A percentile compares a stretch with the other conserved stretches of the same genome.
Conservation (phyloP, 106 monocot species). For the Vanilla planifolia region DNA sequence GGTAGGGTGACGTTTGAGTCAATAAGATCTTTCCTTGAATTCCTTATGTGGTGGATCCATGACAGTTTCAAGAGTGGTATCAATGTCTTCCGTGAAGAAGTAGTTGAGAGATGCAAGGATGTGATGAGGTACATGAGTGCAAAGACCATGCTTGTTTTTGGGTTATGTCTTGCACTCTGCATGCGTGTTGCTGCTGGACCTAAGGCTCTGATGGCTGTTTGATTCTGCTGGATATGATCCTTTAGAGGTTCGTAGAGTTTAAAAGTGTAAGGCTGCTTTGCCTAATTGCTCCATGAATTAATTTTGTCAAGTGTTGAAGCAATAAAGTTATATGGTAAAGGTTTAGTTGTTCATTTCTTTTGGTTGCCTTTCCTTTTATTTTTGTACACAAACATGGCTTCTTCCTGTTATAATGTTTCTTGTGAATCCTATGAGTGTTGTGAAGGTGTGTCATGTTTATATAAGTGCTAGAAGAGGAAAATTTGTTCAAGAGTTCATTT, state of each 20-base stretch:
- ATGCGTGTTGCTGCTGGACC: constrained; percentile 38
- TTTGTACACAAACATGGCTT: neutral
- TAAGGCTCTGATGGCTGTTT: constrained; percentile 28
- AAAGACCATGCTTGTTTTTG: constrained; percentile 42
- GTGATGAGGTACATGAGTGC: constrained; percentile 38
- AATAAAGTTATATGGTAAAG: neutral
- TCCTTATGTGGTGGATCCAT: constrained; percentile 32
- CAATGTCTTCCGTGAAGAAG: constrained; percentile 29
- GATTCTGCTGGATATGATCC: neutral
- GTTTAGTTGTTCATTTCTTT: no score
- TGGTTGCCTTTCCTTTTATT: neutral
- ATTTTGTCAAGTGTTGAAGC: neutral
- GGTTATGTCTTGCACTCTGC: constrained; percentile 67
- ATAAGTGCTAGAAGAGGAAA: neutral
- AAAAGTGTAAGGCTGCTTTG: neutral
- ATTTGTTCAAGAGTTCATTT: neutral
- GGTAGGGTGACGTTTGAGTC: constrained; percentile 74
- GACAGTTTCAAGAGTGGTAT: constrained; percentile 33
- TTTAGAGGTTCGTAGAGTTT: neutral
- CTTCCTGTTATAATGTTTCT: neutral
- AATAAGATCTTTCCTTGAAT: constrained; percentile 67
- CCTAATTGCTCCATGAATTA: neutral
- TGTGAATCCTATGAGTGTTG: neutral
- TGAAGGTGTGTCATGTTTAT: neutral
- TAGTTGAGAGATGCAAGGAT: constrained; percentile 42